A percentile compares a stretch with the other conserved stretches of the same genome.
These are phyloP conservation scores for Ascoidea asiatica DNA, from an alignment of 805 yeast genomes.

Conservation along the genomic window DNA sequence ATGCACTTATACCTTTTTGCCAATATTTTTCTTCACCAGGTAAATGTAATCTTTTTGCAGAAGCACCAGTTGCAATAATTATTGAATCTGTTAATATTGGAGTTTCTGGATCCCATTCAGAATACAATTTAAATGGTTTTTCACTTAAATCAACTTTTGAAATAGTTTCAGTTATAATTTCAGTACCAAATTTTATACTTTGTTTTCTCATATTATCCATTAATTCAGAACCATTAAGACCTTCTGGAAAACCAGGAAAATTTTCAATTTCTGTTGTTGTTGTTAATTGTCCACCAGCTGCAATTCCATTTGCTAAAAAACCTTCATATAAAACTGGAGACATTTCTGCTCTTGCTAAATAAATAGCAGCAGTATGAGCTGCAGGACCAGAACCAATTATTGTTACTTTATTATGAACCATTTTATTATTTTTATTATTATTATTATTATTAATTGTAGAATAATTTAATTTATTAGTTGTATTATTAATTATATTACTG, in stretches of 20 bases:
- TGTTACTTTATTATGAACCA: constrained; percentile 77
- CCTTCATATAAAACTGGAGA: constrained; percentile 93
- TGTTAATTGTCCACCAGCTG: constrained; percentile 98
- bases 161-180: constrained; percentile 88
- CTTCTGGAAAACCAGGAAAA: constrained; percentile 98
- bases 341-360: constrained; percentile 91
- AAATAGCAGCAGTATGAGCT: constrained; percentile 98
- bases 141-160: constrained; percentile 80
- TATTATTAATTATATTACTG: no score
- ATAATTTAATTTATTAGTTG: no score
- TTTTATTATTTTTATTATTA: constrained; percentile 22
- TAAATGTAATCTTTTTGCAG: constrained; percentile 84
- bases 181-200: constrained; percentile 79
- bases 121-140: constrained; percentile 93
- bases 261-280: constrained; percentile 98
- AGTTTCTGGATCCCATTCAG: constrained; percentile 73
- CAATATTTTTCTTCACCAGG: constrained; percentile 98
- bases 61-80: constrained; percentile 94
- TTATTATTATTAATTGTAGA: no score
- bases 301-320: constrained; percentile 89
- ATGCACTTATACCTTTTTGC: constrained; percentile 98
- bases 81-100: constrained; percentile 90
- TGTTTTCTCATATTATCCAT: constrained; percentile 94
- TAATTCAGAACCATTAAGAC: constrained; percentile 71
- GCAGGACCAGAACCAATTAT: constrained; percentile 98